phyloP scores from a whole-genome alignment of 1,139 yeast species.

The Pichia sp. region DNA sequence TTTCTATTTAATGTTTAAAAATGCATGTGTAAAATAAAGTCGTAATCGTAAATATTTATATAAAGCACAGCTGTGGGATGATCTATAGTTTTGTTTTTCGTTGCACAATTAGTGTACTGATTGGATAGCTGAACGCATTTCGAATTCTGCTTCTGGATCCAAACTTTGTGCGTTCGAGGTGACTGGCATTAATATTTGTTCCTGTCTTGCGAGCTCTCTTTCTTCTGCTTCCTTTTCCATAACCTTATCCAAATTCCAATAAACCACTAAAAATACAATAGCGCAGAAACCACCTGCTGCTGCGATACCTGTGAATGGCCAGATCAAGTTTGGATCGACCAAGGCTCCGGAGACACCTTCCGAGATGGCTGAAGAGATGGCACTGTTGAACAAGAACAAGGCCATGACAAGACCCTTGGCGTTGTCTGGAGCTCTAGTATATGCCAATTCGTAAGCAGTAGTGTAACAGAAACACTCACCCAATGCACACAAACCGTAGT shows the following conservation, averaged over 20 bases:
- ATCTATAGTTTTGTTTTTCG: background rate
- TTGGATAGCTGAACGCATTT: conserved; percentile 7
- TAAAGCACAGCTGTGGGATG: background rate
- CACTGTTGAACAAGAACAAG: conserved; percentile 56
- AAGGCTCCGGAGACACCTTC: conserved; percentile 54
- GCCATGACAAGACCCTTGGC: conserved; percentile 71
- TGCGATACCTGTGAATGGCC: conserved; percentile 52
- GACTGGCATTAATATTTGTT: background rate
- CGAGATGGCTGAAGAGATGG: conserved; percentile 55
- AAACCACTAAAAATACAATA: conserved; percentile 40
- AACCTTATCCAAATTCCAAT: conserved; percentile 48
- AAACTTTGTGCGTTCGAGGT: conserved; percentile 31
- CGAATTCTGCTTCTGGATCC: conserved; percentile 5
- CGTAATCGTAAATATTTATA: background rate
- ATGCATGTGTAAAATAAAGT: background rate
- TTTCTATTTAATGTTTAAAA: background rate
- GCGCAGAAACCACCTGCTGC: conserved; percentile 45
- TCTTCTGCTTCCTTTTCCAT: conserved; percentile 41
- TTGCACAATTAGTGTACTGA: conserved; percentile 1
- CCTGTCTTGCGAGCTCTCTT: conserved; percentile 7
- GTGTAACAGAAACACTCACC: conserved; percentile 57
- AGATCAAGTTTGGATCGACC: conserved; percentile 49
- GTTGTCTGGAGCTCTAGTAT: conserved; percentile 54
- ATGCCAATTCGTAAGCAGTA: conserved; percentile 68
- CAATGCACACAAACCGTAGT: conserved; percentile 46